These are phyloP conservation scores for Harringtonia lauricola DNA, from an alignment of 2,329 filamentous ascomycete species.

Conservation along the genomic window DNA sequence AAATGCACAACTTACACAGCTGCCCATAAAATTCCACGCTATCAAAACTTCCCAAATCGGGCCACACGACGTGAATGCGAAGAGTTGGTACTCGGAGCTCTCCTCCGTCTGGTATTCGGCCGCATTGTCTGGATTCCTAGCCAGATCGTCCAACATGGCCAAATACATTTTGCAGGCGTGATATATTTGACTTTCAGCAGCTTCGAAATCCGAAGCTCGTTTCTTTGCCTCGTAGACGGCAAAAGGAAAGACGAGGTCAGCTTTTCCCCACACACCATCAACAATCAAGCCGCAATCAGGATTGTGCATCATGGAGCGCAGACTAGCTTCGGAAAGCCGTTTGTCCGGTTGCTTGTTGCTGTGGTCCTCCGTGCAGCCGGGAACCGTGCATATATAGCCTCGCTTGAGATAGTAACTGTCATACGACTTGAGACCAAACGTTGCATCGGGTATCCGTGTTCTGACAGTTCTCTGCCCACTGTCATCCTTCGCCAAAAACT, in stretches of 20 bases:
- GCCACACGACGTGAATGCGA: background rate
- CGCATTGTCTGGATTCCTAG: background rate
- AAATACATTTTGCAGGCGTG: background rate
- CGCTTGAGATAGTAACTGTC: background rate
- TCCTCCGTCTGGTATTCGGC: background rate
- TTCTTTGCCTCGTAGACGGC: background rate
- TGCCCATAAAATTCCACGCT: background rate
- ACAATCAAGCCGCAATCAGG: background rate
- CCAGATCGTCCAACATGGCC: background rate
- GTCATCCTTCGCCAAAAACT: background rate
- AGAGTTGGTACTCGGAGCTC: background rate
- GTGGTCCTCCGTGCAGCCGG: background rate
- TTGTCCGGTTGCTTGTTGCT: background rate
- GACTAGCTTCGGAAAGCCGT: background rate
- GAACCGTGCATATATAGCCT: background rate
- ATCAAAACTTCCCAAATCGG: background rate
- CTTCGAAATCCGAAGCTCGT: background rate
- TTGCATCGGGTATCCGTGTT: background rate
- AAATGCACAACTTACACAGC: background rate
- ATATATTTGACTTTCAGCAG: background rate
- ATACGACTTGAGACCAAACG: background rate
- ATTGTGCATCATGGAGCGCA: background rate
- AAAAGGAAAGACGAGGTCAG: background rate
- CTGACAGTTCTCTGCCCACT: background rate
- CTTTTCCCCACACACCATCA: background rate